phyloP scores from a whole-genome alignment of 1,139 yeast genomes.

The Geotrichum klebahnii region DNA sequence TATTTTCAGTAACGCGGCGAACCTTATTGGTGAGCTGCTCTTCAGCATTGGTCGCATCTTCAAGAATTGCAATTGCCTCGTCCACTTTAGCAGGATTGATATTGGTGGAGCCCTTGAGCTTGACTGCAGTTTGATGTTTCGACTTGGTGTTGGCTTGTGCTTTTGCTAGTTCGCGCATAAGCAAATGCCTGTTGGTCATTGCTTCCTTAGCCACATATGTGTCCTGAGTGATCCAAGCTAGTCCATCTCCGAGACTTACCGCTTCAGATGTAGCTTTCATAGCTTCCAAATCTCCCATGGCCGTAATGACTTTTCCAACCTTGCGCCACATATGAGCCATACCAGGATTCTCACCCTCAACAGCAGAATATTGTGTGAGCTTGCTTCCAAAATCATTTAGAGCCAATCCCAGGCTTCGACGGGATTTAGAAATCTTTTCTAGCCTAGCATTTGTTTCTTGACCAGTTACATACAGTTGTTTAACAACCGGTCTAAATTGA shows the following conservation, averaged over 20 bases:
- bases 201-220: slow-evolving; percentile 89
- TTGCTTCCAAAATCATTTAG: slow-evolving; percentile 62
- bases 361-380: slow-evolving; percentile 47
- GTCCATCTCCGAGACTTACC: slow-evolving; percentile 75
- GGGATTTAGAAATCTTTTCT: slow-evolving; percentile 52
- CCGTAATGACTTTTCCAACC: slow-evolving; percentile 61
- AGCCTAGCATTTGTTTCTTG: slow-evolving; percentile 55
- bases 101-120: slow-evolving; percentile 67
- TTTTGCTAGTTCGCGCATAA: slow-evolving; percentile 81
- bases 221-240: slow-evolving; percentile 62
- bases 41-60: slow-evolving; percentile 74
- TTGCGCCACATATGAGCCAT: slow-evolving; percentile 82
- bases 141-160: slow-evolving; percentile 72
- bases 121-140: slow-evolving; percentile 70
- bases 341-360: slow-evolving; percentile 56
- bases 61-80: slow-evolving; percentile 77
- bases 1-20: slow-evolving; percentile 77
- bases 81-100: slow-evolving; percentile 86
- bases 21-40: slow-evolving; percentile 71
- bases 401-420: slow-evolving; percentile 54
- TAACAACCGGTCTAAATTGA: slow-evolving; percentile 78
- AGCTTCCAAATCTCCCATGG: slow-evolving; percentile 73
- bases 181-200: slow-evolving; percentile 81
- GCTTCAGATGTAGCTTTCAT: slow-evolving; percentile 69
- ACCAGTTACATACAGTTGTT: slow-evolving; percentile 60